phyloP scores from a whole-genome alignment of 1,139 yeast genomes.

The Debaryomyces sp. region DNA sequence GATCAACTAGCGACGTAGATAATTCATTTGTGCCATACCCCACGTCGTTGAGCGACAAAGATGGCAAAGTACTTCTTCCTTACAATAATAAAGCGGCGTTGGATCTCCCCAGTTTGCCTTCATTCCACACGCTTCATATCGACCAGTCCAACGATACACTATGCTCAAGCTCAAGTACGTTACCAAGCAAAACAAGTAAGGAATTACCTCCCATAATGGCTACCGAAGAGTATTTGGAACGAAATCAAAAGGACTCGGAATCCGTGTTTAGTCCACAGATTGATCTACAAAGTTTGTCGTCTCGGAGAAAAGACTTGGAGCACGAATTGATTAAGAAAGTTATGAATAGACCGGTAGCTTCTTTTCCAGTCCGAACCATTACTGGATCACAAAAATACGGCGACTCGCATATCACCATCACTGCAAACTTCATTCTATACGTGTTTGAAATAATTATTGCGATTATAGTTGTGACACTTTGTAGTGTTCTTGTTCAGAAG shows the following conservation, averaged over 20 bases:
- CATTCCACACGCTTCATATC: constrained; percentile 10
- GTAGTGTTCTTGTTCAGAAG: constrained; percentile 26
- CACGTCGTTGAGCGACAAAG: constrained; percentile 10
- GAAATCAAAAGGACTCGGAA: background rate
- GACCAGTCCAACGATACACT: constrained; percentile 17
- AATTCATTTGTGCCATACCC: constrained; percentile 18
- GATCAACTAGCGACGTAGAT: constrained; percentile 10
- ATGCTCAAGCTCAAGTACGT: background rate
- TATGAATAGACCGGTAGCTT: constrained; percentile 39
- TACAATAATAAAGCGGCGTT: constrained; percentile 13
- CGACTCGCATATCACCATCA: constrained; percentile 24
- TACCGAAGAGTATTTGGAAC: constrained; percentile 15
- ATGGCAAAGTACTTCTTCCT: constrained; percentile 2
- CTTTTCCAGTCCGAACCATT: constrained; percentile 11
- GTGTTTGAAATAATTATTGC: constrained; percentile 38
- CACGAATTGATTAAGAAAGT: constrained; percentile 34
- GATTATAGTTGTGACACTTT: constrained; percentile 33
- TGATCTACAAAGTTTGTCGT: constrained; percentile 22
- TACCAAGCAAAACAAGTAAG: constrained; percentile 12
- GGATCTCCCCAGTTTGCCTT: constrained; percentile 14
- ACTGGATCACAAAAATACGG: constrained; percentile 19
- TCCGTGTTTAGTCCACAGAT: constrained; percentile 6
- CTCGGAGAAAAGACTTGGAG: constrained; percentile 32
- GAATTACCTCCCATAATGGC: constrained; percentile 26
- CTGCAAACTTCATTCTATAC: constrained; percentile 36